Base-by-base conservation (phyloP, 257 asterid species). In the Pogostemon cablin region DNA sequence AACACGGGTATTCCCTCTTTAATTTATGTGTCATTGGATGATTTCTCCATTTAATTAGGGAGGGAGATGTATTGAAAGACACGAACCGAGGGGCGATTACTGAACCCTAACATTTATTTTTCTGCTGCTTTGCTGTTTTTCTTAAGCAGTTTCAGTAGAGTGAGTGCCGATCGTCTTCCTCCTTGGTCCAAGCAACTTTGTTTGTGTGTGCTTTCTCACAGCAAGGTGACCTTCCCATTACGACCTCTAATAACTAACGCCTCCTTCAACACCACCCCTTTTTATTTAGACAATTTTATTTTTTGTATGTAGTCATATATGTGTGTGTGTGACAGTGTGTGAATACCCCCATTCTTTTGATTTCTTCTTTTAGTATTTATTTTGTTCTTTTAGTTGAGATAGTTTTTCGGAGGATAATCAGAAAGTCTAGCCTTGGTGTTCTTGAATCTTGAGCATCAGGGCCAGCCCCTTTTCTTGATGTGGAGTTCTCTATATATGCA, bases 171-270 rank as follows among this genome's bases (percentile, higher is more conserved):
- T 90, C 96, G 39, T 92, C 98, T 82, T 92, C 98, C 75, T 92
- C 98, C 65, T 90, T 92, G 6, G 97, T 92, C 98, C 98, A 92
- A 0, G 98, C 97, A 6, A 97, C 98, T 81, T 93, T 93, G 85
- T 93, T 93, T 0, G 98, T 93, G 77, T 93, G 98, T 40, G 97
- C 98, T 74, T 93, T 93, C 78, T 93, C 98, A 77, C 98, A 93
- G 75, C 98, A 93, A 9, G 98, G 98, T 44, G 98, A 93, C 75
- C 98, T 84, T 49, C 98, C 98, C 98, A 93, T 92, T 49, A 34
- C 40, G 25, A 7, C 1, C 32, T 37, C 0, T 25, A 25, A 25
- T 25, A 25, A 25, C 32, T 25, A 25, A 25, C 32, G 1, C 32
- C 32, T 25, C 32, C 1, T 25, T 25, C 32, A 25, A 25, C 32